Evolutionary conservation across 371 early-diverging fungal genomes (phyloP).

Genomic region (Mortierella sp.): DNA sequence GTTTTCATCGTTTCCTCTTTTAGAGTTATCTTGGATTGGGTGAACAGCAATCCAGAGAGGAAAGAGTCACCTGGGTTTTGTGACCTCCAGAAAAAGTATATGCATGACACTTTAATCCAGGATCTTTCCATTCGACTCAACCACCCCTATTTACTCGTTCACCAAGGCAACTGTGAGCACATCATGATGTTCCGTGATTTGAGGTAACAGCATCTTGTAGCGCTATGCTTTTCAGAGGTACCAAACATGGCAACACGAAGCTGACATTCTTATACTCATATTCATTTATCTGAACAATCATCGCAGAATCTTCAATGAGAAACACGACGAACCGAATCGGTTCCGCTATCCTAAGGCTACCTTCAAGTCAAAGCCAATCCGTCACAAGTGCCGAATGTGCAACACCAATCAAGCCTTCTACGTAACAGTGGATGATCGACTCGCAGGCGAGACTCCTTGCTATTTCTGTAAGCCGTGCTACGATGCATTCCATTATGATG

Average conservation of each 20-base stretch:
- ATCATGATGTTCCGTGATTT: conserved; percentile 74
- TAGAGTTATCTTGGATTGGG: conserved; percentile 57
- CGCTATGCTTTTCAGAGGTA: no score
- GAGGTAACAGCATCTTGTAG: conserved; percentile 47
- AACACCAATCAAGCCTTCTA: conserved; percentile 72
- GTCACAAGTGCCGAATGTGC: conserved; percentile 79
- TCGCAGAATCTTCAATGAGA: conserved; percentile 30
- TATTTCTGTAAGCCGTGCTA: conserved; percentile 85
- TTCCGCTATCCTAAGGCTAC: conserved; percentile 61
- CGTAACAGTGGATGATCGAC: conserved; percentile 77
- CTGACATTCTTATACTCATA: neutral
- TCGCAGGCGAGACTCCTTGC: conserved; percentile 79
- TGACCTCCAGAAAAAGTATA: conserved; percentile 47
- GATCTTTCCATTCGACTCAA: conserved; percentile 69
- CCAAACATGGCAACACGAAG: neutral
- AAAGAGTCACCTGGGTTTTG: conserved; percentile 8
- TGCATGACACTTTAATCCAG: conserved; percentile 68
- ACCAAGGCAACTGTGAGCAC: conserved; percentile 84
- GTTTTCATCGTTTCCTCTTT: neutral
- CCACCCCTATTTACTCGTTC: conserved; percentile 76
- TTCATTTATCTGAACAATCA: neutral
- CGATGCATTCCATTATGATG: conserved; percentile 76
- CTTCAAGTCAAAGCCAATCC: conserved; percentile 52
- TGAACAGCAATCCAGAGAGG: conserved; percentile 47
- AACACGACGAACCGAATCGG: conserved; percentile 61